Evolutionary conservation across 2,329 filamentous ascomycete species (phyloP).

Genomic region (Curvularia spicifera): DNA sequence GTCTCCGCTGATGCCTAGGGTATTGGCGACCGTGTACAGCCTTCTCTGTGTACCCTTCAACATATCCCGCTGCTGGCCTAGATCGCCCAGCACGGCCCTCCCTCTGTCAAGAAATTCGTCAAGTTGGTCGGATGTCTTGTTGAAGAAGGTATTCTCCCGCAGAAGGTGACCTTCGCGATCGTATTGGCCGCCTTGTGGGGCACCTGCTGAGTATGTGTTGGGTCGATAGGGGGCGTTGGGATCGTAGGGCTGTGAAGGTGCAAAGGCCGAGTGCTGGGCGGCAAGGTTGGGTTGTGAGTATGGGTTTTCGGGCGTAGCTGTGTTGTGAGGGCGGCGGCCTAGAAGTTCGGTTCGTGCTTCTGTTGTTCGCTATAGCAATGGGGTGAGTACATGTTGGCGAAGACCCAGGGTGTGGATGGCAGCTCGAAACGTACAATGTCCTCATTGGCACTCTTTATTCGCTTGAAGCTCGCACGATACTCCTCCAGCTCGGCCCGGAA

Average conservation of each 20-base stretch:
- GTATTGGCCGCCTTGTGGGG: slow-evolving; percentile 59
- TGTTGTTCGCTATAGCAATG: slow-evolving; percentile 57
- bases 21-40: slow-evolving; percentile 92
- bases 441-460: slow-evolving; percentile 77
- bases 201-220: slow-evolving; percentile 51
- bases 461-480: slow-evolving; percentile 78
- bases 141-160: slow-evolving; percentile 87
- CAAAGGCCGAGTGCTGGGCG: slow-evolving; percentile 39
- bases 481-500: slow-evolving; percentile 84
- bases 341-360: slow-evolving; percentile 82
- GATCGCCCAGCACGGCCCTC: slow-evolving; percentile 84
- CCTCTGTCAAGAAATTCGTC: slow-evolving; percentile 95
- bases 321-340: slow-evolving; percentile 79
- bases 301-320: slow-evolving; percentile 88
- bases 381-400: slow-evolving; percentile 13
- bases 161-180: slow-evolving; percentile 81
- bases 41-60: slow-evolving; percentile 91
- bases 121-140: slow-evolving; percentile 79
- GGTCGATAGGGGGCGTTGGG: slow-evolving; percentile 46
- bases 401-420: not conserved
- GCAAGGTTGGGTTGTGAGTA: slow-evolving; percentile 63
- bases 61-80: slow-evolving; percentile 90
- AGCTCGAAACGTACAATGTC: slow-evolving; percentile 62
- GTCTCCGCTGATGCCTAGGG: slow-evolving; percentile 88
- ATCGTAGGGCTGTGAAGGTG: slow-evolving; percentile 37